These are phyloP conservation scores for Fusarium tanahbumbuense DNA, from an alignment of 2,329 filamentous ascomycete species.

Conservation along the genomic window DNA sequence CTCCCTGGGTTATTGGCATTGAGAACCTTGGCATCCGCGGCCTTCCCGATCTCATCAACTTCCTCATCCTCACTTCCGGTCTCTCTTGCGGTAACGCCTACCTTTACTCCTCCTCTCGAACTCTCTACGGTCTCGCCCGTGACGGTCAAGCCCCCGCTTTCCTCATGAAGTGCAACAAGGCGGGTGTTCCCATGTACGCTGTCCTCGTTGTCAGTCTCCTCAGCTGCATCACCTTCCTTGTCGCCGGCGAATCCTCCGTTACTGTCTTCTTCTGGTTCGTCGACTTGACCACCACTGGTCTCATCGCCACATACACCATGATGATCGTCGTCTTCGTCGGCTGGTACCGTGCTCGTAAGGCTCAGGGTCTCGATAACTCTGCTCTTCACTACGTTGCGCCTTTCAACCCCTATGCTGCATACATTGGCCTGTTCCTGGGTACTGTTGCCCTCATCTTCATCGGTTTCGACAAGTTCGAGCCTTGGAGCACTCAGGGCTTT, in stretches of 20 bases:
- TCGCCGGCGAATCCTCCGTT: conserved; percentile 59
- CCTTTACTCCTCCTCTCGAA: conserved; percentile 59
- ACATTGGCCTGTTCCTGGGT: conserved; percentile 60
- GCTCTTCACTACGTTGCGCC: conserved; percentile 62
- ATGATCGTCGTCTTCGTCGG: conserved; percentile 57
- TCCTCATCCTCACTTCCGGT: conserved; percentile 68
- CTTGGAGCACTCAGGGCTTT: conserved; percentile 61
- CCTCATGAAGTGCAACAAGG: conserved; percentile 67
- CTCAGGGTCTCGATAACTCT: conserved; percentile 59
- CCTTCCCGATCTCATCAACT: conserved; percentile 67
- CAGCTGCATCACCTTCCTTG: conserved; percentile 63
- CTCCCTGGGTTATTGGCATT: conserved; percentile 70
- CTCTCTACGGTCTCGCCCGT: conserved; percentile 60
- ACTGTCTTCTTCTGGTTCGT: conserved; percentile 65
- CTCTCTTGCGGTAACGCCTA: conserved; percentile 60
- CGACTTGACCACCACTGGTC: conserved; percentile 65
- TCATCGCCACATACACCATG: conserved; percentile 66
- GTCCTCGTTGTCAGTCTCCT: conserved; percentile 61
- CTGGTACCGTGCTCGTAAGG: conserved; percentile 61
- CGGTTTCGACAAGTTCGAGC: conserved; percentile 66
- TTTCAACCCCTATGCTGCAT: conserved; percentile 64
- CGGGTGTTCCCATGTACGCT: conserved; percentile 68
- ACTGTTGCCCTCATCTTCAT: conserved; percentile 64
- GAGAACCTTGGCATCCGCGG: conserved; percentile 62
- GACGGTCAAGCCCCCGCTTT: conserved; percentile 61